These are phyloP conservation scores for Pythium utonaiense DNA, from an alignment of 352 stramenopile species.

Conservation along the genomic window DNA sequence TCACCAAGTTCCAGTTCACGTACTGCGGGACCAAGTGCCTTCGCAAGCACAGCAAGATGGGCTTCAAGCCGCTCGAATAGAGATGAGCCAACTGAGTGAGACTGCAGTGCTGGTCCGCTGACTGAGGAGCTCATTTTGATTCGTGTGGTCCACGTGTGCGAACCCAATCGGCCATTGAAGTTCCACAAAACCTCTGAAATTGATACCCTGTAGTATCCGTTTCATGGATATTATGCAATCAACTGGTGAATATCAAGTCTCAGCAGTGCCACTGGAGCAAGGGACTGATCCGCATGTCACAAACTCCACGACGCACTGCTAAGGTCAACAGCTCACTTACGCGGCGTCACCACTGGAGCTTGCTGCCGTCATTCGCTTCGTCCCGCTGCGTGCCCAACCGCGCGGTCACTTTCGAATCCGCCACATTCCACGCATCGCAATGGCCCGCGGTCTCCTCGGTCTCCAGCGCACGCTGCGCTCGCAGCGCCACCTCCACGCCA, in stretches of 20 bases:
- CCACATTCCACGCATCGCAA: background rate
- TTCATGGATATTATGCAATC: background rate
- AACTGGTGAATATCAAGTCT: background rate
- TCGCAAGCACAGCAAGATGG: slow-evolving; percentile 58
- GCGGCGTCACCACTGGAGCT: background rate
- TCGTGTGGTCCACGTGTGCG: background rate
- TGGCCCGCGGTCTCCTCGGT: slow-evolving; percentile 8
- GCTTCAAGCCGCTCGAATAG: slow-evolving; percentile 35
- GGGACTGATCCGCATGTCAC: slow-evolving; percentile 16
- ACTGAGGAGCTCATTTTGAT: background rate
- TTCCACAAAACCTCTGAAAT: background rate
- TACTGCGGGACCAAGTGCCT: slow-evolving; percentile 86
- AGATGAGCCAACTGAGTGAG: background rate
- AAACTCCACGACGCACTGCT: slow-evolving; percentile 11
- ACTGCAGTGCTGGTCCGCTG: no score
- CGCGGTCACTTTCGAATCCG: background rate
- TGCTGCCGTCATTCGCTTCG: slow-evolving; percentile 10
- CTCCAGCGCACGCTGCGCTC: slow-evolving; percentile 17
- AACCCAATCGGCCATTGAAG: background rate
- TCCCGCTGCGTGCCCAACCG: background rate
- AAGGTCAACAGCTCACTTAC: slow-evolving; percentile 11
- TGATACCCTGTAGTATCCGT: slow-evolving; percentile 4
- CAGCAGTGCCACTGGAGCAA: slow-evolving; percentile 4
- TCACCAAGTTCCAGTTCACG: slow-evolving; percentile 79
- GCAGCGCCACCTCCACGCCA: slow-evolving; percentile 3